A percentile compares a stretch with the other conserved stretches of the same genome.
These are phyloP conservation scores for Xylariaceae sp. DNA, from an alignment of 2,329 filamentous ascomycete species.

Conservation along the genomic window DNA sequence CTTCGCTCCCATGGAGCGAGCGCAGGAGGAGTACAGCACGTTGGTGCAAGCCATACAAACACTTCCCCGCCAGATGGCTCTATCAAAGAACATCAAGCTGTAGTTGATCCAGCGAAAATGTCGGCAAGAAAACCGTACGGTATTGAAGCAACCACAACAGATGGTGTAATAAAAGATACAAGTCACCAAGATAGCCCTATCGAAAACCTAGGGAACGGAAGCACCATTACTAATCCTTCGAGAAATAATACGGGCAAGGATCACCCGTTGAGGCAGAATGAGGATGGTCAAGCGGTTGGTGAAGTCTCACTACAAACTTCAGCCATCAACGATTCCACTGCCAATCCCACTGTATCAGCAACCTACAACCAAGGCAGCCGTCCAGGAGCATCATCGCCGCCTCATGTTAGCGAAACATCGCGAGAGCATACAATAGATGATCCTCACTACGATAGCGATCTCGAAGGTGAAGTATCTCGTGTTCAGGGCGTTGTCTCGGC, in stretches of 20 bases:
- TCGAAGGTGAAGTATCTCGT: slow-evolving; percentile 65
- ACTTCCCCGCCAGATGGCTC: slow-evolving; percentile 41
- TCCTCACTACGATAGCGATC: slow-evolving; percentile 67
- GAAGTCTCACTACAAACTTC: neutral
- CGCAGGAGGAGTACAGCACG: slow-evolving; percentile 36
- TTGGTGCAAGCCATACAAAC: slow-evolving; percentile 31
- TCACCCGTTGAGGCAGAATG: neutral
- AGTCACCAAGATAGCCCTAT: neutral
- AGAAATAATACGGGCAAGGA: neutral
- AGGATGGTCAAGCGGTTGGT: too few relatives aligned
- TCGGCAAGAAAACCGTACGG: slow-evolving; percentile 18
- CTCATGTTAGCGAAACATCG: neutral
- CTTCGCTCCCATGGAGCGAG: slow-evolving; percentile 55
- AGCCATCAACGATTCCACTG: neutral
- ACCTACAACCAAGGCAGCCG: neutral
- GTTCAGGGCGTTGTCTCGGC: slow-evolving; percentile 63
- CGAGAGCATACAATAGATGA: slow-evolving; percentile 63
- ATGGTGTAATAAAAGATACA: neutral
- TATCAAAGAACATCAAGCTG: slow-evolving; percentile 38
- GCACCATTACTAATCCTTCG: neutral
- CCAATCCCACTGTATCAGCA: neutral
- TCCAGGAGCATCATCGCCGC: neutral
- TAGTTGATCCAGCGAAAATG: slow-evolving; percentile 39
- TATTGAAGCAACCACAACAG: neutral
- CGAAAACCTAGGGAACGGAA: neutral